A percentile compares a stretch with the other conserved stretches of the same genome.
These are phyloP conservation scores for Pilaira anomala DNA, from an alignment of 192 early-diverging fungal genomes.

Conservation along the genomic window DNA sequence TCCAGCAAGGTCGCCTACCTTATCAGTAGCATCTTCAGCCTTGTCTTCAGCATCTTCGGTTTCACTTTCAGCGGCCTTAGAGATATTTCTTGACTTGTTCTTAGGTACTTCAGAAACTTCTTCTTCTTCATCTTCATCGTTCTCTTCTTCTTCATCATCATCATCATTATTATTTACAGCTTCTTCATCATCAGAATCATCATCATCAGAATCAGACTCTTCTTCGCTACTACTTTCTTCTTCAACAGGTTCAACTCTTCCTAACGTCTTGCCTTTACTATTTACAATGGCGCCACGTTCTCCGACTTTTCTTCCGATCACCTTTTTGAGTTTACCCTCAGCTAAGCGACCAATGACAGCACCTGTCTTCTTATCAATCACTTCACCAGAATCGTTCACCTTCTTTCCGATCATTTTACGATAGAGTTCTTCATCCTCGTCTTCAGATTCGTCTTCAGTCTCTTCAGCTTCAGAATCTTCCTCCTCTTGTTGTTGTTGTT, in stretches of 20 bases:
- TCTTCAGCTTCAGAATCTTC: neutral
- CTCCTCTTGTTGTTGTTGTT: neutral
- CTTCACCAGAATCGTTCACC: conserved; percentile 6
- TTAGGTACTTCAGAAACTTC: neutral
- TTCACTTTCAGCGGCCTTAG: neutral
- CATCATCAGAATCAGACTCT: neutral
- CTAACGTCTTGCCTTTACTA: conserved; percentile 21
- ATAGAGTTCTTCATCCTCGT: neutral
- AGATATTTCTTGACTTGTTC: neutral
- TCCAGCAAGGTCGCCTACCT: too few species aligned
- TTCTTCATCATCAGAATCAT: neutral
- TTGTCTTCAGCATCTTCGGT: neutral
- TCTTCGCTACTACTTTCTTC: conserved; percentile 1
- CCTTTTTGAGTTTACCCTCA: conserved; percentile 8
- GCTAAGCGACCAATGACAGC: neutral
- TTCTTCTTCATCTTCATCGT: neutral
- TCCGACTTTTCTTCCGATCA: neutral
- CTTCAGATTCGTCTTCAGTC: neutral
- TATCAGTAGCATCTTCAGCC: neutral
- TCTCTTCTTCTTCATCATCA: neutral
- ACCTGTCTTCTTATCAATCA: conserved; percentile 12
- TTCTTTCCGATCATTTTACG: conserved; percentile 2
- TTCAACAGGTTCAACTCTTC: conserved; percentile 2
- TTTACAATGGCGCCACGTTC: conserved; percentile 12
- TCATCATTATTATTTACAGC: too few species aligned